Evolutionary conservation across 2,329 filamentous ascomycete species (phyloP).

Genomic region (Colletotrichum cuscutae): DNA sequence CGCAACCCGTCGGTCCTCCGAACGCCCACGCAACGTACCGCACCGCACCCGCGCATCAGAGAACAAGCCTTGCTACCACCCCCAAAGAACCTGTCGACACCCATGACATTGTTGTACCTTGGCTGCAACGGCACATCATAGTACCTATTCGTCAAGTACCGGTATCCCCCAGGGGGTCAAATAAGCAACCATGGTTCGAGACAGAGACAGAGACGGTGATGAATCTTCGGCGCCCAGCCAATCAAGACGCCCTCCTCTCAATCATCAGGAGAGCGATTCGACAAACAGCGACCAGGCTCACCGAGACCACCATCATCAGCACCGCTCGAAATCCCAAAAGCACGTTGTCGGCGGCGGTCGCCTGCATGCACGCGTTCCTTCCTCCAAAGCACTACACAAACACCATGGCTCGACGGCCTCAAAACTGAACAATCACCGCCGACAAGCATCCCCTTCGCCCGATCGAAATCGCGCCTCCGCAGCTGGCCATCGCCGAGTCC

Average conservation of each 20-base stretch:
- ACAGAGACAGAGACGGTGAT: constrained; percentile 54
- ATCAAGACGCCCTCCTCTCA: constrained; percentile 62
- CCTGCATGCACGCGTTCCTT: constrained; percentile 62
- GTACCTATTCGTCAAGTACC: not conserved
- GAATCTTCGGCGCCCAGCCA: constrained; percentile 60
- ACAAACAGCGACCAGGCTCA: constrained; percentile 46
- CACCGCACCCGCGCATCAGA: constrained; percentile 19
- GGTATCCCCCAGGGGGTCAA: not conserved
- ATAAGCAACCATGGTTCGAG: constrained; percentile 50
- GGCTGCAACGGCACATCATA: not conserved
- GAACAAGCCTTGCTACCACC: constrained; percentile 9
- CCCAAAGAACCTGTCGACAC: constrained; percentile 16
- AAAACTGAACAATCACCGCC: constrained; percentile 51
- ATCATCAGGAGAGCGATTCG: constrained; percentile 49
- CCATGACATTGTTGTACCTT: constrained; percentile 6
- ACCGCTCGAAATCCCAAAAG: constrained; percentile 45
- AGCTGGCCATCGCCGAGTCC: constrained; percentile 40
- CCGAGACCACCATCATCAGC: constrained; percentile 42
- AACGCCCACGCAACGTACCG: constrained; percentile 8
- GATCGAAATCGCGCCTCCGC: constrained; percentile 44
- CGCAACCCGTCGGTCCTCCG: constrained; percentile 21
- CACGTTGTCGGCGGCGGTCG: constrained; percentile 58
- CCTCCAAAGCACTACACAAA: constrained; percentile 63
- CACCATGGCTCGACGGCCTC: constrained; percentile 46
- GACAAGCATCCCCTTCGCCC: constrained; percentile 55